These are phyloP conservation scores for Phaeotremella skinneri DNA, from an alignment of 768 basidiomycete genomes.

Conservation along the genomic window DNA sequence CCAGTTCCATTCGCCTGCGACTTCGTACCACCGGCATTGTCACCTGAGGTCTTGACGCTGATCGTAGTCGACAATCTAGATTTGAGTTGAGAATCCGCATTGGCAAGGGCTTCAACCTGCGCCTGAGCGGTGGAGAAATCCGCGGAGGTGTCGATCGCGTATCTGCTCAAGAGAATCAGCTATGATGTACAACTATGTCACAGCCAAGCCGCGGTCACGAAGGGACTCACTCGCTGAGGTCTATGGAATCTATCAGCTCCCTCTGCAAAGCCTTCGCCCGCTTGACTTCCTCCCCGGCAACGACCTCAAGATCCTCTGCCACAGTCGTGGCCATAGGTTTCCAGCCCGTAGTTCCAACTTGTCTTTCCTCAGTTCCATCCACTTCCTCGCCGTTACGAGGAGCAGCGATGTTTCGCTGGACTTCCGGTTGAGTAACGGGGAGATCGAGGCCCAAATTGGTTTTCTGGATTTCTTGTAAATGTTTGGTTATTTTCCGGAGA, in stretches of 20 bases:
- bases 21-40: conserved; percentile 56
- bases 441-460: conserved; percentile 66
- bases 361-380: conserved; percentile 23
- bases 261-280: conserved; percentile 61
- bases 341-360: conserved; percentile 50
- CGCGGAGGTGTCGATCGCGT: conserved; percentile 64
- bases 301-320: conserved; percentile 70
- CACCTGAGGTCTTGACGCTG: conserved; percentile 62
- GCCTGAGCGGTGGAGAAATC: conserved; percentile 76
- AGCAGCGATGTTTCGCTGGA: conserved; percentile 13
- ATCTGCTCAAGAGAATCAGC: conserved; percentile 40
- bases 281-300: conserved; percentile 65
- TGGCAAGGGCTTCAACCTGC: conserved; percentile 62
- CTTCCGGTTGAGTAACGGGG: conserved; percentile 46
- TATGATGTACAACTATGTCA: neutral
- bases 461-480: conserved; percentile 74
- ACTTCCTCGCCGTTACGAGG: conserved; percentile 3
- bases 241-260: conserved; percentile 81
- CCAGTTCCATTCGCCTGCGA: conserved; percentile 59
- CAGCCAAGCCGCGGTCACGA: conserved; percentile 1
- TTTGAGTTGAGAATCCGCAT: conserved; percentile 51
- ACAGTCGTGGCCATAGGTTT: conserved; percentile 57
- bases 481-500: conserved; percentile 75
- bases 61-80: conserved; percentile 65
- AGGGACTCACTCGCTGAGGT: conserved; percentile 74